Conservation (phyloP, 441 rosid species). For the Jatropha podagrica region DNA sequence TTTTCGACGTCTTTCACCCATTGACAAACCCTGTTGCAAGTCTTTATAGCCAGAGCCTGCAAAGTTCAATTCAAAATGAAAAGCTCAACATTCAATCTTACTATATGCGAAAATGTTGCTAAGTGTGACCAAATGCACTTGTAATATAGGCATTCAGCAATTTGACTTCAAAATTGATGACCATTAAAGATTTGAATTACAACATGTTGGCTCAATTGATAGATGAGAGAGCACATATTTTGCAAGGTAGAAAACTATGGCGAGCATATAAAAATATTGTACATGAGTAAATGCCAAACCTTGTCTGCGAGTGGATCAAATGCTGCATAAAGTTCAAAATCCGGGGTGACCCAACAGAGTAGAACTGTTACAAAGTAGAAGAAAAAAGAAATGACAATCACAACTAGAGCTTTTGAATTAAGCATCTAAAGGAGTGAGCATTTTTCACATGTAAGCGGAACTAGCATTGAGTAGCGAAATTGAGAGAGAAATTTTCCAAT, state of each 20-base stretch:
- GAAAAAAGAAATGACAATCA: background rate
- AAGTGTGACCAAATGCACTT: no score
- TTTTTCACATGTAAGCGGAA: background rate
- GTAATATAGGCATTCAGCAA: background rate
- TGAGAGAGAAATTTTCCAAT: background rate
- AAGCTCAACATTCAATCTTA: background rate
- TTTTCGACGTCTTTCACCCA: slow-evolving; percentile 96
- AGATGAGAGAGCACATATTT: background rate
- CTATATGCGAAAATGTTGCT: background rate
- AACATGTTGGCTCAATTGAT: background rate
- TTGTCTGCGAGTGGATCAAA: slow-evolving; percentile 98
- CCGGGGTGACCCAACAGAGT: slow-evolving; percentile 96
- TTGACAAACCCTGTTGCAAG: slow-evolving; percentile 85
- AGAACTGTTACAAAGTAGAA: slow-evolving; percentile 51
- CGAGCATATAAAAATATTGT: no score
- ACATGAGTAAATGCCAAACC: slow-evolving; percentile 43
- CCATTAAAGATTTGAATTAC: background rate
- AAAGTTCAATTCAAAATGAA: slow-evolving; percentile 14
- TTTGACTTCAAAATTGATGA: background rate
- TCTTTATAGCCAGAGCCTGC: slow-evolving; percentile 92
- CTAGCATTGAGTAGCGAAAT: background rate
- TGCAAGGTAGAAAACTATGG: no score
- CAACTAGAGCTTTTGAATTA: background rate
- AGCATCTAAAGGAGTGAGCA: background rate
- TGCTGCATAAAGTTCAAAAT: slow-evolving; percentile 96